A percentile compares a stretch with the other conserved stretches of the same genome.
phyloP scores from a whole-genome alignment of 257 asterid genomes.

The Orobanche coerulescens region DNA sequence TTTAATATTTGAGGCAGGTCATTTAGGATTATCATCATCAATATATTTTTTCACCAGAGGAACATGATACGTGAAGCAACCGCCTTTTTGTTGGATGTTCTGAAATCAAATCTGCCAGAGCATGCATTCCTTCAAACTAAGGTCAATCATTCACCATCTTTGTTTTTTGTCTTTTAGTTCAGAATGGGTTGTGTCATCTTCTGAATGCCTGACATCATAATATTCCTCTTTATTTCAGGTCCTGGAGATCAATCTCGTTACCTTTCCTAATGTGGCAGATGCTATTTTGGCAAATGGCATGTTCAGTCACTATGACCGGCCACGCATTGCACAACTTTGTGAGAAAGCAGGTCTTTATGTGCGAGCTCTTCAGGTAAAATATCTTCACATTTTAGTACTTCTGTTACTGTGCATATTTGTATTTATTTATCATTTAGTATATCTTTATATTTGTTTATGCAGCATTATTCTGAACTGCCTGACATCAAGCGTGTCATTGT shows the following conservation, averaged over 20 bases:
- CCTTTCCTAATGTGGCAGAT: conserved; percentile 97
- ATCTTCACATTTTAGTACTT: conserved; percentile 4
- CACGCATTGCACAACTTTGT: conserved; percentile 92
- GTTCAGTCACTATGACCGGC: conserved; percentile 96
- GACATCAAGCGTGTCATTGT: conserved; percentile 97
- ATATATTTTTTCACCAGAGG: conserved; percentile 48
- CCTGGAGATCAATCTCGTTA: conserved; percentile 88
- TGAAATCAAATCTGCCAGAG: conserved; percentile 95
- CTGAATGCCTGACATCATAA: conserved; percentile 19
- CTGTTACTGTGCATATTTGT: background rate
- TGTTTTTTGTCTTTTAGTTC: background rate
- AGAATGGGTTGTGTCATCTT: background rate
- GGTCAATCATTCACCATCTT: conserved; percentile 35
- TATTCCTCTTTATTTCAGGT: conserved; percentile 44
- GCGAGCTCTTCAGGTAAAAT: conserved; percentile 87
- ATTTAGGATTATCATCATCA: conserved; percentile 9
- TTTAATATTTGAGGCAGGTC: conserved; percentile 1
- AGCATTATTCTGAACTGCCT: conserved; percentile 91
- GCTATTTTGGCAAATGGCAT: conserved; percentile 97
- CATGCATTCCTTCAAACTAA: conserved; percentile 92
- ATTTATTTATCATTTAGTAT: background rate
- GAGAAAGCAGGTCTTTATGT: conserved; percentile 94
- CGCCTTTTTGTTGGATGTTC: conserved; percentile 92
- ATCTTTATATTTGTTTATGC: conserved; percentile 25
- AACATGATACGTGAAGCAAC: conserved; percentile 99